Evolutionary conservation across 2,329 filamentous ascomycete genomes (phyloP), one percentile per base, ranked within the genome.

Genomic region (Graphiopsis chlorocephala): DNA sequence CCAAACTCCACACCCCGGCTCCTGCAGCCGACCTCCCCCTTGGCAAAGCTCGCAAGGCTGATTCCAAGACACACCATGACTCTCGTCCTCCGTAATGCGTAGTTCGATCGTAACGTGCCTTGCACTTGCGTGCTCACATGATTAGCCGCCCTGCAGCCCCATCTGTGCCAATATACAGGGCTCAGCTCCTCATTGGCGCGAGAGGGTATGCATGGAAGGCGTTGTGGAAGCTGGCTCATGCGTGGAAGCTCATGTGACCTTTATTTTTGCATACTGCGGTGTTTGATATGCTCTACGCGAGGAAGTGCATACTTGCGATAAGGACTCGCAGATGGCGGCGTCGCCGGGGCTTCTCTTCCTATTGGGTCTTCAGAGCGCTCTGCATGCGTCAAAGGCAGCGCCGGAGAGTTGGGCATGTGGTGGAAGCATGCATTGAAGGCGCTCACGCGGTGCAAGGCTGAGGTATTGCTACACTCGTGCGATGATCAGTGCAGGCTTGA

Each of bases 1-100:
- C 60, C 60, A 53, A 62, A 55, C 53, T 50, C 60, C 60, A 55
- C 45, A 47, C 38, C 60, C 60, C 60, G 60, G 60, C 60, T 62
- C 60, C 60, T 55, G 28, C 59, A 35, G 23, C 59, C 47, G 28
- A 15, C 20, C 6, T 14, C 17, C 5, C 20, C 15, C 60, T 62
- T 62, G 60, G 60, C 60, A 62, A 62, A 48, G 60, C 60, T 62
- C 48, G 60, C 60, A 62, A 62, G 60, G 60, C 60, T 62, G 58
- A 25, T 28, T 28, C 47, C 53, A 35, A 56, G 20, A 17, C 28
- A 29, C 50, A 58, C n/a, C 58, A 33, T 61, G 58, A 48, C 42
- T 50, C 58, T 48, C 8, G 53, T 31, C 31, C 53, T 38, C 20
- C 53, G 38, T 23, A 45, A 45, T 20, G 38, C 38, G n/a, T n/a